Evolutionary conservation across 345 rosid species (phyloP), one percentile per base, ranked within the genome.

Genomic region (Salix suchowensis): DNA sequence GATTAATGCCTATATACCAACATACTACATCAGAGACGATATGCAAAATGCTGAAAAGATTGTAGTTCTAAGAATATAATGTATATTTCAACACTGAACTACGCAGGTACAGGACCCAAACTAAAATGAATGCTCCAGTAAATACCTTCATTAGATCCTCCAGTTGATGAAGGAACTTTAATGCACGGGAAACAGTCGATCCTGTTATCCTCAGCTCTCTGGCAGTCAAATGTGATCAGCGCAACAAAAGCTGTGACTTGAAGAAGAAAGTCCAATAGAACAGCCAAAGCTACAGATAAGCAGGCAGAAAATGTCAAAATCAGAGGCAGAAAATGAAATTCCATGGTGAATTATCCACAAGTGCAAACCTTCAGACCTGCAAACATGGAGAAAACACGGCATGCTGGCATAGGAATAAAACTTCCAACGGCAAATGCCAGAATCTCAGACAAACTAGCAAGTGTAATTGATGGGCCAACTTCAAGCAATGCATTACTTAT

Each of bases 391-490:
- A 95, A 95, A 7, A 95, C 92, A 80, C 96, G 90, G 80, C 97
- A 94, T 61, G 98, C 97, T 68, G 98, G 98, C 98, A 95, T 95
- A 61, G 96, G 94, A 44, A 89, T 93, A 77, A 91, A 95, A 85
- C 91, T 91, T 77, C 97, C 98, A 82, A 95, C 96, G 23, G 98
- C 97, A 88, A 93, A 95, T 68, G 97, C 98, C 78, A 93, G 77
- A 77, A 93, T 89, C 81, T 95, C 98, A 39, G 97, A 87, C 75
- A 93, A 82, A 86, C 97, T 95, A 79, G 98, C 98, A 74, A 95
- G 97, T 66, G 98, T 95, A 71, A 93, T 95, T n/a, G 98, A 95
- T 76, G 98, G 98, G 72, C 98, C 98, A 83, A 91, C 98, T 86
- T 93, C 98, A 77, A 90, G 93, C 30, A 95, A 93, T 62, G 97